A percentile compares a stretch with the other conserved stretches of the same genome.
Evolutionary conservation across 2,329 filamentous ascomycete species (phyloP).

Genomic region (Exophiala alcalophila): DNA sequence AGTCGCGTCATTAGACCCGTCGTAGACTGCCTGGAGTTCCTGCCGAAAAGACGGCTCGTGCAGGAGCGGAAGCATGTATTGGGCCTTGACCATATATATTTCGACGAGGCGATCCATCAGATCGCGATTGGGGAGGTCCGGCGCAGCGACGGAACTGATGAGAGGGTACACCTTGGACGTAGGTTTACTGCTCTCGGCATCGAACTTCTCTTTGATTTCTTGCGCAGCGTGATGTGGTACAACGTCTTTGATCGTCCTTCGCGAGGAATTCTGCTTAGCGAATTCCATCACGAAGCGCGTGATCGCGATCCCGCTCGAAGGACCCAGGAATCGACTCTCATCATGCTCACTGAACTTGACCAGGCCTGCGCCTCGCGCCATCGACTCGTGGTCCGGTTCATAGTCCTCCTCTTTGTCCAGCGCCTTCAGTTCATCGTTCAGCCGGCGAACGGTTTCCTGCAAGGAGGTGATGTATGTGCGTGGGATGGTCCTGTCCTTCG

Average conservation of each 20-base stretch:
- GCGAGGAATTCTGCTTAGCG: slow-evolving; percentile 88
- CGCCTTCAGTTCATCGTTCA: slow-evolving; percentile 77
- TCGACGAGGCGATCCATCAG: slow-evolving; percentile 77
- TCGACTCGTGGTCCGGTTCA: slow-evolving; percentile 72
- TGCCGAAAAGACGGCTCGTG: slow-evolving; percentile 76
- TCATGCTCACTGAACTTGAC: slow-evolving; percentile 82
- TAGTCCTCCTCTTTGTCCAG: slow-evolving; percentile 74
- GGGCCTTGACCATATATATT: slow-evolving; percentile 83
- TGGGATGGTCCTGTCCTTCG: slow-evolving; percentile 80
- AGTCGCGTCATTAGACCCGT: slow-evolving; percentile 71
- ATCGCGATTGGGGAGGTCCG: slow-evolving; percentile 67
- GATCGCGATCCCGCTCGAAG: slow-evolving; percentile 93
- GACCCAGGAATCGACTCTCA: slow-evolving; percentile 85
- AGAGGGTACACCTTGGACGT: slow-evolving; percentile 83
- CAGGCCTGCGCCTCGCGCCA: slow-evolving; percentile 80
- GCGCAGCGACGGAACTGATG: slow-evolving; percentile 78
- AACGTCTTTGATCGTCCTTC: slow-evolving; percentile 86
- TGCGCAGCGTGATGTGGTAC: slow-evolving; percentile 71
- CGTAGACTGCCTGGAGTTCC: slow-evolving; percentile 78
- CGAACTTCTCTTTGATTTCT: slow-evolving; percentile 66
- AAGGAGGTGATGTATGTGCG: slow-evolving; percentile 90
- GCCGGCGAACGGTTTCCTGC: slow-evolving; percentile 76
- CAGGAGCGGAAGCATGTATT: slow-evolving; percentile 81
- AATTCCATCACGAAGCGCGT: slow-evolving; percentile 93
- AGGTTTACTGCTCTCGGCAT: slow-evolving; percentile 62